Conservation (phyloP, 1,284 basidiomycete species). For the Puccinia hordei region DNA sequence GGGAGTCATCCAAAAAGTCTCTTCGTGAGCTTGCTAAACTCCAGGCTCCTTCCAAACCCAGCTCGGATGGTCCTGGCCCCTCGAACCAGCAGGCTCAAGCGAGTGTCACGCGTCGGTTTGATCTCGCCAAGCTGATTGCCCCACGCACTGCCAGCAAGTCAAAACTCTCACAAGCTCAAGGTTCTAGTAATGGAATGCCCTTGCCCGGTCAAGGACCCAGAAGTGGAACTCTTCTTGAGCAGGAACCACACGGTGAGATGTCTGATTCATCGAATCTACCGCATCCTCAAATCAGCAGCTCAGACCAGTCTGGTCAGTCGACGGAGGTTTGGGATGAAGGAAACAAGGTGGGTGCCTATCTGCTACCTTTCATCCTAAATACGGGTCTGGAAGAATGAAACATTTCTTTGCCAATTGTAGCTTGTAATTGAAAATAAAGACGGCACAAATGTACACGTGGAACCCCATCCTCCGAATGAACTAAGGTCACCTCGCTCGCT, state of each 20-base stretch:
- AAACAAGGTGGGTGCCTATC: slow-evolving; percentile 1
- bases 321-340: slow-evolving; percentile 35
- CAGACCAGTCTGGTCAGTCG: background rate
- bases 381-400: background rate
- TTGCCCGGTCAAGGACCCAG: slow-evolving; percentile 19
- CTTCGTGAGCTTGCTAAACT: background rate
- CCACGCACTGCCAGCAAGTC: slow-evolving; percentile 5
- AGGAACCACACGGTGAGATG: background rate
- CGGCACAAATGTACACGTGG: slow-evolving; percentile 29
- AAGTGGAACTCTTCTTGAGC: background rate
- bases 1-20: slow-evolving; percentile 11
- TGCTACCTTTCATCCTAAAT: background rate
- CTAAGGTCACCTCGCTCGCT: slow-evolving; percentile 14
- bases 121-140: slow-evolving; percentile 20
- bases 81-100: slow-evolving; percentile 8
- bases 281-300: background rate
- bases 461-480: background rate
- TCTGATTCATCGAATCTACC: background rate
- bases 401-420: slow-evolving; percentile 1
- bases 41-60: background rate
- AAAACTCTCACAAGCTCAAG: background rate
- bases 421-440: slow-evolving; percentile 39
- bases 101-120: slow-evolving; percentile 9
- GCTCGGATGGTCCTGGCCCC: background rate
- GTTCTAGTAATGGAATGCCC: slow-evolving; percentile 3